Conservation (phyloP, 768 basidiomycete genomes). For the Boletus pseudo-olivaceus region DNA sequence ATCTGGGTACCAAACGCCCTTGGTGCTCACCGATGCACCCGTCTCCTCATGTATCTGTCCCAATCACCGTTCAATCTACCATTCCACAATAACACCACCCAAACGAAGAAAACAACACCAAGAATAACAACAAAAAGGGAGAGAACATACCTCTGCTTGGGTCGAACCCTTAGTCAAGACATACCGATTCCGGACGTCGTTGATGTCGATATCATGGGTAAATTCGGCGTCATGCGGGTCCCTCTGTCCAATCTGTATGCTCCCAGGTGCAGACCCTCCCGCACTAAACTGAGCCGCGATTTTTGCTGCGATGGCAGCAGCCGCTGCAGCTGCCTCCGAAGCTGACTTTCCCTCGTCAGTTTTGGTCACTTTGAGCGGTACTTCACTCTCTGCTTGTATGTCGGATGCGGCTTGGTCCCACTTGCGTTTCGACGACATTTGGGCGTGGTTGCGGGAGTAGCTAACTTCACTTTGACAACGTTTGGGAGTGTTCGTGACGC, state of each 20-base stretch:
- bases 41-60: slow-evolving; percentile 86
- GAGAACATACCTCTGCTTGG: slow-evolving; percentile 72
- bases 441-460: not conserved
- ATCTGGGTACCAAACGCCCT: slow-evolving; percentile 97
- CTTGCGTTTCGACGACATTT: slow-evolving; percentile 73
- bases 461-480: not conserved
- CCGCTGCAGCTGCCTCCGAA: slow-evolving; percentile 62
- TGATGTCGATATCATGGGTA: slow-evolving; percentile 92
- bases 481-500: slow-evolving; percentile 2
- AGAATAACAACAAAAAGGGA: not conserved
- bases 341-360: slow-evolving; percentile 50
- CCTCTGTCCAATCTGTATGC: slow-evolving; percentile 44
- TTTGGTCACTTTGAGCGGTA: slow-evolving; percentile 45
- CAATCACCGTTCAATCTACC: slow-evolving; percentile 1
- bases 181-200: slow-evolving; percentile 93
- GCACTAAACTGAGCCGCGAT: slow-evolving; percentile 84
- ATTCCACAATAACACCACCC: not conserved
- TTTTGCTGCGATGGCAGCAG: slow-evolving; percentile 90
- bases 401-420: slow-evolving; percentile 71
- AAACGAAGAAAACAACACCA: not conserved
- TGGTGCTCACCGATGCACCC: slow-evolving; percentile 88
- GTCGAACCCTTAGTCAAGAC: slow-evolving; percentile 91
- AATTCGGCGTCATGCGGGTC: slow-evolving; percentile 79
- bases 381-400: slow-evolving; percentile 35
- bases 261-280: slow-evolving; percentile 35